phyloP scores from a whole-genome alignment of 352 stramenopile species.

The Globisporangium takayamanum region DNA sequence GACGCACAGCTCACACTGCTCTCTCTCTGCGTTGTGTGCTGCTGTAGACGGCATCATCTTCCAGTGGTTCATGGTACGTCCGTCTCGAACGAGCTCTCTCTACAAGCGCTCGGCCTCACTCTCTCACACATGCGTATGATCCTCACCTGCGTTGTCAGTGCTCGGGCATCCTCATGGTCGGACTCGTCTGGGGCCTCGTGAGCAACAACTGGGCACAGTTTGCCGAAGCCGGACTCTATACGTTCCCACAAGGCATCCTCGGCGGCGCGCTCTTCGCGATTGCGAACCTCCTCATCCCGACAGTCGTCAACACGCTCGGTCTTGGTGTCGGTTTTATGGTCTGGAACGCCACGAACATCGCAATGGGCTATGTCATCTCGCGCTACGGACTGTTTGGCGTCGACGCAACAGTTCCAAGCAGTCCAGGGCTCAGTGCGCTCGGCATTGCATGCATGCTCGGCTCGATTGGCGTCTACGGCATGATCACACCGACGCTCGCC shows the following conservation, averaged over 20 bases:
- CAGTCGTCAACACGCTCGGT: slow-evolving; percentile 77
- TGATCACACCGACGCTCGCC: slow-evolving; percentile 63
- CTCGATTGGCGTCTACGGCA: slow-evolving; percentile 73
- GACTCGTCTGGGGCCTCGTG: slow-evolving; percentile 61
- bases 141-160: slow-evolving; percentile 29
- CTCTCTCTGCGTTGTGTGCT: background rate
- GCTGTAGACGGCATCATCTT: slow-evolving; percentile 79
- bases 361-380: slow-evolving; percentile 73
- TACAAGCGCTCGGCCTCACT: background rate
- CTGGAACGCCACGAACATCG: slow-evolving; percentile 84
- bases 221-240: slow-evolving; percentile 67
- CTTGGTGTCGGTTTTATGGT: slow-evolving; percentile 82
- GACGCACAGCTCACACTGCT: background rate
- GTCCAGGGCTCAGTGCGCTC: slow-evolving; percentile 44
- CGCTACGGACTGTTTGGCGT: slow-evolving; percentile 69
- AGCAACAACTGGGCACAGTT: slow-evolving; percentile 81
- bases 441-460: slow-evolving; percentile 76
- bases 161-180: slow-evolving; percentile 79
- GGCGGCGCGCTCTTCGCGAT: slow-evolving; percentile 71
- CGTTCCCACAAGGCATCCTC: slow-evolving; percentile 72
- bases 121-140: background rate
- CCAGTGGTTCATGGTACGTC: slow-evolving; percentile 82
- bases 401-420: slow-evolving; percentile 46
- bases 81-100: background rate
- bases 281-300: slow-evolving; percentile 79